phyloP scores from a whole-genome alignment of 1,139 yeast genomes.

The Candida sojae region DNA sequence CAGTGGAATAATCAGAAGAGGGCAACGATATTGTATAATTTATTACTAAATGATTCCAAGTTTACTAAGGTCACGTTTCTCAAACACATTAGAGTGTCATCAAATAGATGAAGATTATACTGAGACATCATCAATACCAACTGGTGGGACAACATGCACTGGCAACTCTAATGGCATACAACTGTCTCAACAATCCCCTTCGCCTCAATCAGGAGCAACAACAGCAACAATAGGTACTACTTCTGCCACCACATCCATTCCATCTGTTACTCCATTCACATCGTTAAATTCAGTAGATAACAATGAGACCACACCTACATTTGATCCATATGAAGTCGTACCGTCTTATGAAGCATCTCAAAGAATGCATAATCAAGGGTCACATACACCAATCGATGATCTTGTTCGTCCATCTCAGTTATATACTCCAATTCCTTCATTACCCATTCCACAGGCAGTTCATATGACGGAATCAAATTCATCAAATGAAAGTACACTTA shows the following conservation, averaged over 20 bases:
- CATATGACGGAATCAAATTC: slow-evolving; percentile 13
- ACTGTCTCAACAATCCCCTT: background rate
- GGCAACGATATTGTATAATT: background rate
- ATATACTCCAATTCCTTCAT: slow-evolving; percentile 16
- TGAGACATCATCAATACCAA: slow-evolving; percentile 3
- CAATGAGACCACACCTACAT: slow-evolving; percentile 5
- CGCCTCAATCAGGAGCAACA: slow-evolving; percentile 5
- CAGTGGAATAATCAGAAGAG: background rate
- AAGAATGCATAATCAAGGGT: slow-evolving; percentile 25
- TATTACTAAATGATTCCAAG: slow-evolving; percentile 15
- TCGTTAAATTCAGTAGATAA: background rate
- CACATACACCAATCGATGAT: background rate
- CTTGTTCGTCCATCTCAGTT: slow-evolving; percentile 6
- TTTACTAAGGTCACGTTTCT: slow-evolving; percentile 28
- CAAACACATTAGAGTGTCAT: slow-evolving; percentile 33
- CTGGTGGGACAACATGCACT: slow-evolving; percentile 9
- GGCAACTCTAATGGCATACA: background rate
- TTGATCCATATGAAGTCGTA: slow-evolving; percentile 41
- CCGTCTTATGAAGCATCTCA: slow-evolving; percentile 52
- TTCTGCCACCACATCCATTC: slow-evolving; percentile 7
- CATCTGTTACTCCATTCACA: background rate
- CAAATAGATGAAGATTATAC: slow-evolving; percentile 40
- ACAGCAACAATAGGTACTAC: background rate
- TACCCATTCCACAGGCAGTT: slow-evolving; percentile 8
- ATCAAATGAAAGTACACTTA: slow-evolving; percentile 9